Conservation (phyloP, 352 stramenopile species). For the Phytopythium ostracodes region DNA sequence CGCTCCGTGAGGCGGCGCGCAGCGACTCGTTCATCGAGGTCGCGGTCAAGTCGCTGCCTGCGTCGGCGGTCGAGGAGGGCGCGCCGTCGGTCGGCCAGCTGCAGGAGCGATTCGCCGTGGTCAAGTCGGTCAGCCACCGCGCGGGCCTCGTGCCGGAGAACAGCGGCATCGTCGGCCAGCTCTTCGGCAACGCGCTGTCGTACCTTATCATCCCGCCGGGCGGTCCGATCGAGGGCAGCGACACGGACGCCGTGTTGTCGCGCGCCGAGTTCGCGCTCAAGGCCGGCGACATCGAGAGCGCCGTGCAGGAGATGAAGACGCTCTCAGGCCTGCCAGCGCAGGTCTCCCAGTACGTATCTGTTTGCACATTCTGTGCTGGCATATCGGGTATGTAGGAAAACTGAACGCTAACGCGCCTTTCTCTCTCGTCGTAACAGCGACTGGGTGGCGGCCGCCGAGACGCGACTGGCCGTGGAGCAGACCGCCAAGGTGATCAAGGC, state of each 20-base stretch:
- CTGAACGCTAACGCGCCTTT: constrained; percentile 2
- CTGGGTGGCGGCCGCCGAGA: constrained; percentile 71
- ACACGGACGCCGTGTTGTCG: constrained; percentile 74
- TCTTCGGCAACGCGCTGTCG: constrained; percentile 65
- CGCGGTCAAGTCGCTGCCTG: constrained; percentile 58
- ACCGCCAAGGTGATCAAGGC: constrained; percentile 82
- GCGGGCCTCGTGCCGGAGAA: constrained; percentile 64
- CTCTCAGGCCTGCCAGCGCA: constrained; percentile 61
- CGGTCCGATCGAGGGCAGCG: constrained; percentile 65
- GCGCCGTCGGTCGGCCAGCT: constrained; percentile 72
- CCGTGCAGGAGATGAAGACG: constrained; percentile 63
- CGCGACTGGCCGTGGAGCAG: constrained; percentile 74
- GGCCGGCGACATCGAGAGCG: constrained; percentile 70
- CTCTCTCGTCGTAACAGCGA: constrained; percentile 23
- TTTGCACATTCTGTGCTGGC: background rate
- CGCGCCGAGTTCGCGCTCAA: constrained; percentile 82
- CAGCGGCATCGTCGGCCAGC: constrained; percentile 65
- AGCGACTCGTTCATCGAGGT: constrained; percentile 75
- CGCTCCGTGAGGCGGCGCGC: constrained; percentile 59
- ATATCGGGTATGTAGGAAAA: no score
- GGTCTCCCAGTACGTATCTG: constrained; percentile 45
- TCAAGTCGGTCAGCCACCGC: constrained; percentile 68
- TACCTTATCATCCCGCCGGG: constrained; percentile 75
- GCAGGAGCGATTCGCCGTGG: constrained; percentile 79
- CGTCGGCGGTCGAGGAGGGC: constrained; percentile 55